These are phyloP conservation scores for Fraxinus ornus DNA, from an alignment of 305 asterid genomes.

Conservation along the genomic window DNA sequence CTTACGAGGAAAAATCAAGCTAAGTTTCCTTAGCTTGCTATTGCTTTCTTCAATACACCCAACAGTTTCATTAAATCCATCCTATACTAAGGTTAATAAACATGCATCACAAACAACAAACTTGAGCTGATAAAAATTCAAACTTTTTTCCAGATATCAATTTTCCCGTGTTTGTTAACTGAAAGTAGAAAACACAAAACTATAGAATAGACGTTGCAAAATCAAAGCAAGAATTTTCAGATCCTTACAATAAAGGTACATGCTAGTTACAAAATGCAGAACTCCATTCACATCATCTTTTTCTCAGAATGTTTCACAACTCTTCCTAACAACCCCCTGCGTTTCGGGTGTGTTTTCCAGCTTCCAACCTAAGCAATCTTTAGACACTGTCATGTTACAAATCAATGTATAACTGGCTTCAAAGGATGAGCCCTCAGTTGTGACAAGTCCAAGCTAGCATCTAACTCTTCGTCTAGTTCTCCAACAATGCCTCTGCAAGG, in stretches of 20 bases:
- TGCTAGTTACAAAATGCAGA: neutral
- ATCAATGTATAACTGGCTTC: constrained; percentile 88
- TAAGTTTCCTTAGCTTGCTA: neutral
- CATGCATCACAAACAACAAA: neutral
- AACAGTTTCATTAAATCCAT: neutral
- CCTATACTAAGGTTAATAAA: neutral
- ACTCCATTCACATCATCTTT: neutral
- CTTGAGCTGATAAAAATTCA: neutral
- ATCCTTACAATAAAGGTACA: neutral
- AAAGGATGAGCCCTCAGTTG: constrained; percentile 90
- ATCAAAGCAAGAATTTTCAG: neutral
- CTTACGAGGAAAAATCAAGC: neutral
- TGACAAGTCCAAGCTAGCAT: constrained; percentile 83
- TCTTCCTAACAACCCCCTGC: neutral
- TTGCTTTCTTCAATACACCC: neutral
- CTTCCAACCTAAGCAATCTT: constrained; percentile 26
- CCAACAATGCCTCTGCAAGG: constrained; percentile 84
- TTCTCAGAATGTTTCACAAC: neutral
- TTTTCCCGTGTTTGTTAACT: neutral
- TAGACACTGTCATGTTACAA: constrained; percentile 19
- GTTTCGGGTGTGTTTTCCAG: neutral
- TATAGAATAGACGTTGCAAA: neutral
- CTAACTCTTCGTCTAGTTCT: constrained; percentile 90
- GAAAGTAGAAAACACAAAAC: neutral
- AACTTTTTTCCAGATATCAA: neutral